Base-by-base conservation (phyloP, 2,329 filamentous ascomycete genomes). In the Diaporthe sp. region DNA sequence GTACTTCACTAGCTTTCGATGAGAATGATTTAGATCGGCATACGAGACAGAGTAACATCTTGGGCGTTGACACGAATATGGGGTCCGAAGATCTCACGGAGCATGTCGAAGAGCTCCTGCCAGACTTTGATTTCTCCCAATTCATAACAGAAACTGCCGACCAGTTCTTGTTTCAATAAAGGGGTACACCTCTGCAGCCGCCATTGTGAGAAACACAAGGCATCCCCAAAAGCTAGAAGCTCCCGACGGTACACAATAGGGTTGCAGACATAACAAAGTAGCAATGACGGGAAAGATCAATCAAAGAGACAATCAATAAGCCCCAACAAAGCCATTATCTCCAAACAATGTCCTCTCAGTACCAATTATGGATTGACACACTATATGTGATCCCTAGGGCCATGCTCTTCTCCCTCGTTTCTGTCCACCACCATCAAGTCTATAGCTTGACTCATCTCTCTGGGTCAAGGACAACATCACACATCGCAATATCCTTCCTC, bases 61-160 rank as follows among this genome's bases (percentile, higher is more conserved):
- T 13, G 30, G 61, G 40, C 4, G 40, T 7, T 25, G 60, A 64
- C 3, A 30, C n/a, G 28, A 12, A 17, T 7, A 35, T n/a, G 22
- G 22, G 6, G 28, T n/a, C 22, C 5, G 42, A 10, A 22, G 15
- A 13, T 50, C 7, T 8, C 22, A 10, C 30, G 4, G 22, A 9
- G 12, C 35, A 5, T n/a, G 13, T 61, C n/a, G 58, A 28, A 7
- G 58, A 19, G n/a, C n/a, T 42, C n/a, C n/a, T 61, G 2, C 30
- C 61, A 19, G 61, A 67, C 0, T 67, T 67, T 52, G 45, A 38
- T 19, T 67, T 67, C 22, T 67, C 61, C 22, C 61, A 67, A 19
- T 67, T 67, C 22, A 67, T 67, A 12, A 67, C 42, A 7, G 61
- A 67, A 17, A n/a, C 61, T 3, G 61, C 61, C 0, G 45, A 67